Evolutionary conservation across 129 eudicot species (phyloP), one percentile per base, ranked within the genome.

Genomic region (Flaveria trinervia): DNA sequence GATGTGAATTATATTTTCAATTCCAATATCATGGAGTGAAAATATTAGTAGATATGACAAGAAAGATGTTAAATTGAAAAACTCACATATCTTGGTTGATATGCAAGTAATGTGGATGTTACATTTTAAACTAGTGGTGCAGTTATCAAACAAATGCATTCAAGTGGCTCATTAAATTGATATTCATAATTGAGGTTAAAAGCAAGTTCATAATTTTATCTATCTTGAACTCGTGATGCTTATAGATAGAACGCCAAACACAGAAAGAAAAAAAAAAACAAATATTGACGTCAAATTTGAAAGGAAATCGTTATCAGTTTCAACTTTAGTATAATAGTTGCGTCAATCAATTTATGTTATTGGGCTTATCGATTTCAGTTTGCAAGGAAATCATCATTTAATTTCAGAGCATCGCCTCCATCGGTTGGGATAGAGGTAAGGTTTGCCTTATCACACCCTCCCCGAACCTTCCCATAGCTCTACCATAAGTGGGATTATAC

Each of bases 91-190:
- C 41, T 36, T 36, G 7, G 41, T 5, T 36, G 41, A 36, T 36
- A 36, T 36, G 7, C 41, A 4, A 36, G 6, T 36, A 36, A 5
- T 36, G 41, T 4, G 41, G 41, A 36, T 36, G 41, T 36, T 36
- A 36, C 41, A 4, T 36, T 36, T 36, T 36, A 5, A 36, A 36
- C 41, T 36, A 36, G 41, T 36, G 41, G 41, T 36, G 41, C 41
- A 36, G 7, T 36, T 59, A 14, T 59, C 65, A 57, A 57, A 57
- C 65, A 57, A 57, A 22, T 57, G 65, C 65, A 57, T 57, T 57
- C 65, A 20, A 22, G 65, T 14, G 30, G 33, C 23, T 57, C 16
- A 22, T 55, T 13, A 23, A 22, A 57, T 15, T 43, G 20, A 39
- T 12, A 57, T 57, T 17, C 6, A 20, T 73, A 9, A 73, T 23